Percentiles rank a stretch among this genome's conserved stretches.
These are phyloP conservation scores for Pogostemon cablin DNA, from an alignment of 257 asterid genomes.

Conservation along the genomic window DNA sequence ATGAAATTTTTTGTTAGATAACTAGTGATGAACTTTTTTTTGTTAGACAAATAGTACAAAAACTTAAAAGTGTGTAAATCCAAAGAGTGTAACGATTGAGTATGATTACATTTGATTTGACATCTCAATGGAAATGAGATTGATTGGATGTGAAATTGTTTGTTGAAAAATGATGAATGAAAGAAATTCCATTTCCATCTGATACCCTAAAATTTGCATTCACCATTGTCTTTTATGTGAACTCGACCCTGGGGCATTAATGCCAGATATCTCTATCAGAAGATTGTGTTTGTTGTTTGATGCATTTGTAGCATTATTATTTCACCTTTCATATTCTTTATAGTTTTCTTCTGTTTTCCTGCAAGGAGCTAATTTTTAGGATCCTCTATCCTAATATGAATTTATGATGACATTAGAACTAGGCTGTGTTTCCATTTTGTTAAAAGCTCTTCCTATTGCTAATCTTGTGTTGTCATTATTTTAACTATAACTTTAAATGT, in stretches of 20 bases:
- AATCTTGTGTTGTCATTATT: neutral
- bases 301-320: neutral
- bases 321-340: neutral
- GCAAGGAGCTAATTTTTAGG: neutral
- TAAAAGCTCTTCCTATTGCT: slow-evolving; percentile 1
- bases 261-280: neutral
- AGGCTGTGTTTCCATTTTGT: slow-evolving; percentile 5
- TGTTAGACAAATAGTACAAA: no score
- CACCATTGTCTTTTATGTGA: neutral
- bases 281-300: slow-evolving; percentile 5
- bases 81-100: no score
- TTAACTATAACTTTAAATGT: slow-evolving; percentile 3
- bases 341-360: neutral
- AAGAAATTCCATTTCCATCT: no score
- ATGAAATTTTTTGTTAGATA: no score
- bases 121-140: no score
- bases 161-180: no score
- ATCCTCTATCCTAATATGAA: neutral
- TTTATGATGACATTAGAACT: neutral
- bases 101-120: no score
- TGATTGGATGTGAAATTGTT: no score
- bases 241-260: neutral
- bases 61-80: no score
- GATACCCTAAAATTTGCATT: no score
- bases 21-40: no score